Conservation (phyloP, 2,329 filamentous ascomycete species). For the Fusarium acutatum region DNA sequence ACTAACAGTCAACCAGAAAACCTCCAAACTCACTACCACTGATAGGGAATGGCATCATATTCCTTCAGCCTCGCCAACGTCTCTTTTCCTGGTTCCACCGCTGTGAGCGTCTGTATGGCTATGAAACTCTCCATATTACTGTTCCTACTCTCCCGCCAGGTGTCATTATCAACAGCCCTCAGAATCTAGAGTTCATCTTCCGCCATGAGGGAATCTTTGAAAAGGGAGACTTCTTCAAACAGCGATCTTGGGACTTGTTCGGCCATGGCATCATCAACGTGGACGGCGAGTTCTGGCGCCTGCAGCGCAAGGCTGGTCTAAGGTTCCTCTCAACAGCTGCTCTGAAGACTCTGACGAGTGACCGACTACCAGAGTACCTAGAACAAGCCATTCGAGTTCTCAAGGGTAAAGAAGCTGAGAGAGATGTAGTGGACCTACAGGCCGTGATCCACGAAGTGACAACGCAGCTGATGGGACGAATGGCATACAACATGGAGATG, state of each 20-base stretch:
- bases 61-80: constrained; percentile 66
- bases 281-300: constrained; percentile 69
- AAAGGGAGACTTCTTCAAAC: constrained; percentile 70
- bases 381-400: constrained; percentile 53
- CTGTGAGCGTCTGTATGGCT: constrained; percentile 64
- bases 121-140: constrained; percentile 69
- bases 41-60: constrained; percentile 68
- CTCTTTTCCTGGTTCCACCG: constrained; percentile 70
- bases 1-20: constrained; percentile 44
- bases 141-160: constrained; percentile 70
- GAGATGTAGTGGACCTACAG: constrained; percentile 61
- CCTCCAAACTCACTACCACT: constrained; percentile 63
- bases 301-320: constrained; percentile 69
- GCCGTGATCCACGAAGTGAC: constrained; percentile 70
- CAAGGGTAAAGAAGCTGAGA: constrained; percentile 38
- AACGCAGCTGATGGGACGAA: constrained; percentile 71
- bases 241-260: constrained; percentile 69
- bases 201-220: constrained; percentile 67
- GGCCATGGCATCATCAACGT: constrained; percentile 73
- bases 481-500: constrained; percentile 76
- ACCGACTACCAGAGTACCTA: constrained; percentile 65
- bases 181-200: constrained; percentile 69
- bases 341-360: constrained; percentile 64
- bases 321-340: constrained; percentile 67
- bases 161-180: constrained; percentile 69